phyloP scores from a whole-genome alignment of 1,284 basidiomycete species.

The Coniophora puteana region DNA sequence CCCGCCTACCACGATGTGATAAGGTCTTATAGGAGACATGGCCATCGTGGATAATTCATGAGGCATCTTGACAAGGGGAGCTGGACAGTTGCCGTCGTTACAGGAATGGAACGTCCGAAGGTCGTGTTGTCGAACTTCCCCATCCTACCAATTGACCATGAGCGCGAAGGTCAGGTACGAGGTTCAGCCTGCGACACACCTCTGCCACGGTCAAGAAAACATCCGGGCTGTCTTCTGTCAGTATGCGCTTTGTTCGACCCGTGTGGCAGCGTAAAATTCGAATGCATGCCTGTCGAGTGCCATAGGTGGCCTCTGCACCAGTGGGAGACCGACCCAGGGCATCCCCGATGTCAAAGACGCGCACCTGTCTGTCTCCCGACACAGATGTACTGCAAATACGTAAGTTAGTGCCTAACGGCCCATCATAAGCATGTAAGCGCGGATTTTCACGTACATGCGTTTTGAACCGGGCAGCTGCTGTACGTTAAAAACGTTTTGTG shows the following conservation, averaged over 20 bases:
- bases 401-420: constrained; percentile 10
- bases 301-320: constrained; percentile 36
- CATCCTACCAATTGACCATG: constrained; percentile 40
- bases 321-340: constrained; percentile 34
- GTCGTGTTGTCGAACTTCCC: constrained; percentile 84
- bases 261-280: constrained; percentile 67
- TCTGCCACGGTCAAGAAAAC: constrained; percentile 85
- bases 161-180: constrained; percentile 6
- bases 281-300: constrained; percentile 41
- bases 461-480: constrained; percentile 78
- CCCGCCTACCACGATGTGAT: constrained; percentile 74
- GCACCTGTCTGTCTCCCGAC: constrained; percentile 77
- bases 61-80: constrained; percentile 60
- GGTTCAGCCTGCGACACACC: constrained; percentile 36
- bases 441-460: constrained; percentile 46
- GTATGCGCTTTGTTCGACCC: constrained; percentile 74
- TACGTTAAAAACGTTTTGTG: constrained; percentile 84
- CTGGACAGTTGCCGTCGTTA: constrained; percentile 49
- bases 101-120: constrained; percentile 70
- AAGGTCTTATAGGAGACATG: constrained; percentile 66
- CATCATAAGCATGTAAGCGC: neutral
- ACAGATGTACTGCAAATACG: constrained; percentile 55
- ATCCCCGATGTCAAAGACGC: constrained; percentile 76
- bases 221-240: constrained; percentile 80
- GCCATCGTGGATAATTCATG: constrained; percentile 64